These are phyloP conservation scores for Aulographum hederae DNA, from an alignment of 2,329 filamentous ascomycete species.

Conservation along the genomic window DNA sequence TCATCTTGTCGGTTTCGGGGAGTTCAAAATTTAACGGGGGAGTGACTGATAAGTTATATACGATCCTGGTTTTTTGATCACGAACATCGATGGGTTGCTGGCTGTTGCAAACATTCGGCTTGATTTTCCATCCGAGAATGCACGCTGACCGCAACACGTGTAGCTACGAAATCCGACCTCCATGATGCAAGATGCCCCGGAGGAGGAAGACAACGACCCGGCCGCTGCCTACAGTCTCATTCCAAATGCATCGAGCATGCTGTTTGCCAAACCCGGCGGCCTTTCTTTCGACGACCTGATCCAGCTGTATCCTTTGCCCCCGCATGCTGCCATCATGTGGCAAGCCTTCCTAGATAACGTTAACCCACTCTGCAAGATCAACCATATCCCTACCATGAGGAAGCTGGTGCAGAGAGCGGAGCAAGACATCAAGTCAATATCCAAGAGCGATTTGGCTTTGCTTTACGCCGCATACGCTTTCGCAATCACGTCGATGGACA, in stretches of 20 bases:
- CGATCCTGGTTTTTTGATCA: too few species aligned
- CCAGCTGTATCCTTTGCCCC: neutral
- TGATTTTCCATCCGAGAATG: too few species aligned
- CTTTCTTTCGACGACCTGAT: neutral
- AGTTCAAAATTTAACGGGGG: too few species aligned
- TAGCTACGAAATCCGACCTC: neutral
- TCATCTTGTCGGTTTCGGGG: too few species aligned
- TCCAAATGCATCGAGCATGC: neutral
- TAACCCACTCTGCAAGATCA: constrained; percentile 2
- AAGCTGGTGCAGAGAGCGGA: constrained; percentile 1
- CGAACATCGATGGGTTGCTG: too few species aligned
- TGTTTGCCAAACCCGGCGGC: neutral
- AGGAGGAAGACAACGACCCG: neutral
- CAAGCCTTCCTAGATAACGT: constrained; percentile 4
- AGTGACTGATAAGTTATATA: too few species aligned
- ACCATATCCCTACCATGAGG: constrained; percentile 1
- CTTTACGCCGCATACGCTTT: constrained; percentile 16
- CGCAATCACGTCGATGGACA: constrained; percentile 30
- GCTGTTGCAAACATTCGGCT: too few species aligned
- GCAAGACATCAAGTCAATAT: neutral
- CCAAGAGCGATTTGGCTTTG: constrained; percentile 6
- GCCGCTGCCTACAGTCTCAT: too few species aligned
- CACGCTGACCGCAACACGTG: too few species aligned
- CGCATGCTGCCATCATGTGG: neutral
- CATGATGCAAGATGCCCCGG: neutral